A percentile compares a stretch with the other conserved stretches of the same genome.
phyloP scores from a whole-genome alignment of 495 filamentous ascomycete species.

The Hypoxylon lienhwacheense region DNA sequence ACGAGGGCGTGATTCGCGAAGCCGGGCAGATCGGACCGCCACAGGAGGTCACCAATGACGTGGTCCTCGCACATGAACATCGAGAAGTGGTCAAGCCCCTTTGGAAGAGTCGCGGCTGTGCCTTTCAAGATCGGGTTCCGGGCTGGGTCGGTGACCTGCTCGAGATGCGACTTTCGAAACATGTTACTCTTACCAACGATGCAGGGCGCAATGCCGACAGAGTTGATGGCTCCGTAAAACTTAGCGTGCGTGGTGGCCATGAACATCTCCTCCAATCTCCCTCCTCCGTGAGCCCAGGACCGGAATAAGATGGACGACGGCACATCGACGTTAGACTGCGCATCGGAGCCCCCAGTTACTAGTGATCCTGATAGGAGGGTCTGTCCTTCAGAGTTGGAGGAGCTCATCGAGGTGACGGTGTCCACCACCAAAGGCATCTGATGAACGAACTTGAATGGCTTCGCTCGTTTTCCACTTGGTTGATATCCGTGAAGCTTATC shows the following conservation, averaged over 20 bases:
- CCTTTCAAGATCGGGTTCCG: slow-evolving; percentile 50
- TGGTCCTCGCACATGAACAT: slow-evolving; percentile 98
- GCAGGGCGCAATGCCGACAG: slow-evolving; percentile 85
- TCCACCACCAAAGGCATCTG: slow-evolving; percentile 89
- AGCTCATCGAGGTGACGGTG: slow-evolving; percentile 49
- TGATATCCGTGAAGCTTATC: slow-evolving; percentile 75
- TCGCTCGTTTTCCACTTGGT: slow-evolving; percentile 42
- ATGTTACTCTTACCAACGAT: slow-evolving; percentile 97
- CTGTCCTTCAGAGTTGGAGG: slow-evolving; percentile 45
- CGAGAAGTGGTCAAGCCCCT: slow-evolving; percentile 89
- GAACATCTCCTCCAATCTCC: slow-evolving; percentile 89
- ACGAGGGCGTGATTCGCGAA: slow-evolving; percentile 81
- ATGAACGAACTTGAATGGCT: slow-evolving; percentile 91
- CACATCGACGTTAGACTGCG: slow-evolving; percentile 23
- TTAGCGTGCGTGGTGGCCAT: slow-evolving; percentile 93
- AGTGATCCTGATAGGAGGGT: slow-evolving; percentile 45
- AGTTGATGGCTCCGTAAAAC: slow-evolving; percentile 98
- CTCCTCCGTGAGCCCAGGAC: slow-evolving; percentile 59
- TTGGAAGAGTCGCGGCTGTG: slow-evolving; percentile 50
- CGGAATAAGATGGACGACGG: slow-evolving; percentile 38
- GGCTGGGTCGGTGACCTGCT: slow-evolving; percentile 66
- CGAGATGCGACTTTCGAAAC: slow-evolving; percentile 91
- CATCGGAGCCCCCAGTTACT: slow-evolving; percentile 32
- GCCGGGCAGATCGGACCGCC: slow-evolving; percentile 61
- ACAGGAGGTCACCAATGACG: slow-evolving; percentile 88